These are phyloP conservation scores for Cyberlindnera misumaiensis DNA, from an alignment of 805 yeast genomes.

Conservation along the genomic window DNA sequence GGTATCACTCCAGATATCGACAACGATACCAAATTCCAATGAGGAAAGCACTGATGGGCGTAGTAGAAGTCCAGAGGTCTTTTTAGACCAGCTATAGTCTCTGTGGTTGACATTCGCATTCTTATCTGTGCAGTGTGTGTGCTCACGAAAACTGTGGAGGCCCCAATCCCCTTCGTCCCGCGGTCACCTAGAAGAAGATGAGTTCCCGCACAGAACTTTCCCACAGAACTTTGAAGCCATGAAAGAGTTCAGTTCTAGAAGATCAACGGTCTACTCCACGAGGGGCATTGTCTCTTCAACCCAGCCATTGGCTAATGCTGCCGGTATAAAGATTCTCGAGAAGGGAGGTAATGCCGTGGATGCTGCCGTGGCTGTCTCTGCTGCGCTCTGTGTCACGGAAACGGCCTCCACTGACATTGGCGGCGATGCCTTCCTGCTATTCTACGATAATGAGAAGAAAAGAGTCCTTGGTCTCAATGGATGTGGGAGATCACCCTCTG, in stretches of 20 bases:
- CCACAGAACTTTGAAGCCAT: too few relatives aligned
- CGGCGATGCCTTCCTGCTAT: slow-evolving; percentile 62
- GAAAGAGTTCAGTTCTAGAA: slow-evolving; percentile 44
- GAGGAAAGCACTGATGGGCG: too few relatives aligned
- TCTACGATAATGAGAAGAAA: slow-evolving; percentile 41
- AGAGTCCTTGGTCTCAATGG: slow-evolving; percentile 67
- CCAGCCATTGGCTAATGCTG: slow-evolving; percentile 72
- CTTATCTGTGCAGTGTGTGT: too few relatives aligned
- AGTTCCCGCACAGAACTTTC: too few relatives aligned
- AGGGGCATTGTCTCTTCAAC: slow-evolving; percentile 70
- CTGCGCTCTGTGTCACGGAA: slow-evolving; percentile 48
- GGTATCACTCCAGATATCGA: too few relatives aligned
- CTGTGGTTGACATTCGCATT: too few relatives aligned
- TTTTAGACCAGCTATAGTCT: too few relatives aligned
- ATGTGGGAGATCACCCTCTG: slow-evolving; percentile 60
- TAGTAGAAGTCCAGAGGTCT: too few relatives aligned
- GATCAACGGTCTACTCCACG: slow-evolving; percentile 69
- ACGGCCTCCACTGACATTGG: slow-evolving; percentile 61
- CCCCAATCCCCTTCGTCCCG: too few relatives aligned
- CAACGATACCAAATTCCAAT: too few relatives aligned
- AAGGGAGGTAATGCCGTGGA: slow-evolving; percentile 71
- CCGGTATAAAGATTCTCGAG: slow-evolving; percentile 58
- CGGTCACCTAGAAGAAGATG: too few relatives aligned
- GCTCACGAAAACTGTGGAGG: too few relatives aligned
- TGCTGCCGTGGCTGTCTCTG: slow-evolving; percentile 55